Evolutionary conservation across 176 grass and related monocot species (phyloP).

Genomic region (Triticum aestivum): IWGSC_CS_RefSeq_v2.1 NC_057801.1:592658696-592659195

Average conservation of each 20-base stretch:
- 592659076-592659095: background rate
- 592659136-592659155: background rate
- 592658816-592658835: background rate
- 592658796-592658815: background rate
- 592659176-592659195: background rate
- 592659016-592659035: background rate
- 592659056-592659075: background rate
- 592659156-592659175: background rate
- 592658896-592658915: background rate
- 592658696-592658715: background rate
- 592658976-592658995: background rate
- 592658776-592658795: background rate
- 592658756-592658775: slow-evolving; percentile 4
- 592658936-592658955: background rate
- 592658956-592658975: background rate
- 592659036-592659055: slow-evolving; percentile 1
- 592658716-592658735: background rate
- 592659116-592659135: background rate
- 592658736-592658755: background rate
- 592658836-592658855: background rate
- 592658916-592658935: background rate
- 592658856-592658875: background rate
- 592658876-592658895: background rate
- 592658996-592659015: background rate
- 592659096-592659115: background rate